Base-by-base conservation (phyloP, 106 monocot genomes). In the Iris macrosiphon region DNA sequence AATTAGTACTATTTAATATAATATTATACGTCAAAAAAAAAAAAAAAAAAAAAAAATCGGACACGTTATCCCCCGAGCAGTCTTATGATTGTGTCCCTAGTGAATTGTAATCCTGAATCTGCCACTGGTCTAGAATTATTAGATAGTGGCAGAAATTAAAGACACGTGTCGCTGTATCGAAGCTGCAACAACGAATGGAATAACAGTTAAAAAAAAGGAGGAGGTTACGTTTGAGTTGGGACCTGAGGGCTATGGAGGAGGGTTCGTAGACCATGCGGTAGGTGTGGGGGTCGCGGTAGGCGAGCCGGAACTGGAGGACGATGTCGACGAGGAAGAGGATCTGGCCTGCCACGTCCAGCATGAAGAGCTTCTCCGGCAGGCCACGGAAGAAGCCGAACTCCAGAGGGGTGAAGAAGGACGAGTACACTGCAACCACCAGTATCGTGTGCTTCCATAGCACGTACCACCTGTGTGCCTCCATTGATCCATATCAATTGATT, bases 301-400 rank as follows among this genome's bases (percentile, higher is more conserved):
- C 88, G 14, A 95, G 40, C 43, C 68, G 52, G 79, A 89, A 85
- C 7, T 52, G 69, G 23, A 89, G 15, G 60, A 67, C 15, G 31
- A 89, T 79, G 75, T 95, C 94, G 40, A 57, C 14, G 39, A 95
- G 48, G 75, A 95, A 95, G 6, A 76, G 82, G 15, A 74, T 5
- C 74, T 95, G 94, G 12, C 89, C 85, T 9, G 68, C 76, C 7
- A 85, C 45, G 64, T 95, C 85, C 7, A 89, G 82, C 49, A 76
- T 38, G 53, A 89, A 60, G 32, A 95, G 85, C 13, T 85, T 70
- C 53, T 62, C 22, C 6, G 81, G 94, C 24, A 95, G 82, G 0
- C 94, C 94, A 13, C 89, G 64, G 82, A 95, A 95, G 74, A 95
- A 95, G 24, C 85, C 94, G 37, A 95, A 95, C 63, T 95, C 94